phyloP scores from a whole-genome alignment of 2,329 filamentous ascomycete genomes.

The Claviceps capensis region DNA sequence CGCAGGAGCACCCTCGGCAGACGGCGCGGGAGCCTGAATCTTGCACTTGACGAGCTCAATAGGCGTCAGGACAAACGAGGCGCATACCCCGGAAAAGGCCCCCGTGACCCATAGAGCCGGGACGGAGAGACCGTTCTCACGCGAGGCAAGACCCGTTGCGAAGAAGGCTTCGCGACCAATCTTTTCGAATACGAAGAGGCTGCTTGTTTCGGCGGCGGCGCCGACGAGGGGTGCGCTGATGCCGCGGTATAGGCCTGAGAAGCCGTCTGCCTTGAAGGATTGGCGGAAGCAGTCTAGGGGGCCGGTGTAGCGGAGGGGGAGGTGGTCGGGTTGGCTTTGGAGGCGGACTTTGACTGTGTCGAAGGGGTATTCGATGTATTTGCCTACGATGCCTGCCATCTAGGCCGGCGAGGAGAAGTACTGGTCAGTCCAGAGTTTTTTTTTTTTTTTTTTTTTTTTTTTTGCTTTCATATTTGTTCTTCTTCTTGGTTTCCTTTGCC shows the following conservation, averaged over 20 bases:
- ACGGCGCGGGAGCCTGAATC: conserved; percentile 62
- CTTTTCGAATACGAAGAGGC: conserved; percentile 83
- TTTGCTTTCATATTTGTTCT: too few relatives aligned
- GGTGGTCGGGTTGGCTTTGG: conserved; percentile 81
- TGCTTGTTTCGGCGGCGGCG: conserved; percentile 83
- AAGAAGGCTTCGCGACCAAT: conserved; percentile 55
- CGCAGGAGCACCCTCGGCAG: conserved; percentile 23
- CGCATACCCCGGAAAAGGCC: conserved; percentile 75
- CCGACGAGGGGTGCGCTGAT: conserved; percentile 85
- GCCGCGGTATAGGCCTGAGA: conserved; percentile 74
- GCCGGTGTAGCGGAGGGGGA: conserved; percentile 70
- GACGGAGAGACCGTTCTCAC: conserved; percentile 54
- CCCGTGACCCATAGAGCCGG: conserved; percentile 65
- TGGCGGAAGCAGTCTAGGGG: conserved; percentile 90
- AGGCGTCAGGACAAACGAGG: conserved; percentile 81
- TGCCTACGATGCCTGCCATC: conserved; percentile 76
- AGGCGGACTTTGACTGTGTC: conserved; percentile 96
- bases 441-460: neutral
- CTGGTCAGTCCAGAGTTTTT: neutral
- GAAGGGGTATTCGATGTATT: conserved; percentile 97
- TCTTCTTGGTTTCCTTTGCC: too few relatives aligned
- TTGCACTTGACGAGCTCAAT: conserved; percentile 98
- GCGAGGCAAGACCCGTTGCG: conserved; percentile 31
- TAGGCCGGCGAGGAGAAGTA: conserved; percentile 18
- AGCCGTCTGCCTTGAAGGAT: conserved; percentile 65